Evolutionary conservation across 208 protist genomes (phyloP).

Genomic region (Trypanosoma platydactyli): DNA sequence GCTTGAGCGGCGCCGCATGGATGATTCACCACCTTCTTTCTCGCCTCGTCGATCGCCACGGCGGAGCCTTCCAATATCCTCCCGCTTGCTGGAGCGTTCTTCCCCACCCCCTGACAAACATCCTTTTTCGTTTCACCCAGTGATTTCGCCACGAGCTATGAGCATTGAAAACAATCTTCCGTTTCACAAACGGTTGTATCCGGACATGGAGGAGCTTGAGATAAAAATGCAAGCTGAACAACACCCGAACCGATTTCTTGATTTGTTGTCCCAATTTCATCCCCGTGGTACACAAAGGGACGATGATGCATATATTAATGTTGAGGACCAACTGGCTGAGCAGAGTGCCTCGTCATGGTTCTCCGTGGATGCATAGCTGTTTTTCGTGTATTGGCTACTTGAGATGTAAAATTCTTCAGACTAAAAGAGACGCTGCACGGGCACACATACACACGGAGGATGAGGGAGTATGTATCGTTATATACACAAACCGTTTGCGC

Average conservation of each 20-base stretch:
- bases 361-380: conserved; percentile 4
- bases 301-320: background rate
- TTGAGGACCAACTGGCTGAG: conserved; percentile 1
- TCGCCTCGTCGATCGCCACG: background rate
- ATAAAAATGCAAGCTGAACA: background rate
- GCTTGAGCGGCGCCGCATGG: conserved; percentile 15
- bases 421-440: background rate
- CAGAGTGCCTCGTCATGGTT: background rate
- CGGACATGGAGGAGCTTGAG: conserved; percentile 4
- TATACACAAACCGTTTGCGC: too few relatives aligned
- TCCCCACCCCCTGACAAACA: background rate
- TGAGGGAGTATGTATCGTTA: too few relatives aligned
- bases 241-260: background rate
- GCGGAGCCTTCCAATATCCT: background rate
- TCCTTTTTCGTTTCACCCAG: conserved; percentile 21
- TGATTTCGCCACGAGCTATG: conserved; percentile 22
- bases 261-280: conserved; percentile 8
- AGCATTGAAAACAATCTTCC: conserved; percentile 2
- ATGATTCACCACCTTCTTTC: background rate
- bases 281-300: background rate
- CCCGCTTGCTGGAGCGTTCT: background rate
- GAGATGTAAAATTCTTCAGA: background rate
- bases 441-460: too few relatives aligned
- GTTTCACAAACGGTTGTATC: conserved; percentile 26
- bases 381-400: background rate